phyloP scores from a whole-genome alignment of 345 rosid species.

The Lenwebbia sp. region DNA sequence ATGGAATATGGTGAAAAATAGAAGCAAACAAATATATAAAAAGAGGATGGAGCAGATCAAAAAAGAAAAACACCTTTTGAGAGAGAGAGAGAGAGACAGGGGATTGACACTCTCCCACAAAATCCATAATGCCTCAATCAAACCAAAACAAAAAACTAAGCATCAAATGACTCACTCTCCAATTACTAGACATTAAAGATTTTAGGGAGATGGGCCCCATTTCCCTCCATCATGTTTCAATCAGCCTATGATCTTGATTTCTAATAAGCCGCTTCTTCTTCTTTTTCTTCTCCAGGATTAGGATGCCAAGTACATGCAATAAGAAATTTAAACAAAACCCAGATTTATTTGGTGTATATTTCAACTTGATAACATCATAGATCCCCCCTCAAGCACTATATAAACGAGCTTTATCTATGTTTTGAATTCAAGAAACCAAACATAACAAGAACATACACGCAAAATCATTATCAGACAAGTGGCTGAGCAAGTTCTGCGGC shows the following conservation, averaged over 20 bases:
- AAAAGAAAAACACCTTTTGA: neutral
- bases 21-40: neutral
- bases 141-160: neutral
- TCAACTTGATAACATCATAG: neutral
- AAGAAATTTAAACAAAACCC: neutral
- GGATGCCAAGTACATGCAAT: neutral
- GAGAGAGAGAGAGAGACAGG: neutral
- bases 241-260: neutral
- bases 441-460: neutral
- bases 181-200: neutral
- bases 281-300: neutral
- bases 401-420: neutral
- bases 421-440: neutral
- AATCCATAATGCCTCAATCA: neutral
- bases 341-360: neutral
- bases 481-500: neutral
- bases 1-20: neutral
- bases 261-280: neutral
- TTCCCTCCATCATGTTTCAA: neutral
- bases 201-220: neutral
- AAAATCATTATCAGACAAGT: neutral
- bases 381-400: neutral
- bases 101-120: slow-evolving; percentile 2
- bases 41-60: neutral
- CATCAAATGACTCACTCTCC: neutral